Base-by-base conservation (phyloP, 805 yeast genomes). In the Kodamaea laetipori region DNA sequence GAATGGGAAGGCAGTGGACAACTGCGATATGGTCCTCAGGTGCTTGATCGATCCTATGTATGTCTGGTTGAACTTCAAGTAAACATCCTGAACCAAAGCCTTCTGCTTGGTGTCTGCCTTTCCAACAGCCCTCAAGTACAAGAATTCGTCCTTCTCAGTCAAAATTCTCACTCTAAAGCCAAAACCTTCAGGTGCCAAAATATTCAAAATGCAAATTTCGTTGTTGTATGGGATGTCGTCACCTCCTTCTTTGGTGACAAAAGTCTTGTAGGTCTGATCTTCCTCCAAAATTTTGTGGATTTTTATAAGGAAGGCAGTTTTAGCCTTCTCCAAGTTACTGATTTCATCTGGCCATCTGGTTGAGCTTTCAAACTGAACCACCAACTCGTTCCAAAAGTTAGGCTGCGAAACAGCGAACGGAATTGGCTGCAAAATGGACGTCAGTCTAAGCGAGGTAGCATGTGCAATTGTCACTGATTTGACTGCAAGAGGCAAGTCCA, bases 281-380 rank as follows among this genome's bases (percentile, higher is more conserved):
- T 80, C 76, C 38, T 74, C 49, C 5, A 61, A 50, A 13, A 30
- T 13, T 28, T 75, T 78, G 47, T 63, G 52, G 16, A 90, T 78
- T 53, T 85, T 85, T 42, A 94, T 61, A 54, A 92, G 67, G 53
- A 94, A 88, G 6, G 98, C 98, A 24, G 95, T 80, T 58, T 94
- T 94, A 11, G 96, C 85, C 56, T 85, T 83, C 61, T 94, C 98
- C 43, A 90, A 67, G 2, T 97, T 90, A 30, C 74, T 67, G 4
- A 89, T 61, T 60, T 94, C 97, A 63, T 87, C 95, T 2, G 99
- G 99, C 99, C 99, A 94, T 61, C 82, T 81, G n/a, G 79, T 75
- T 2, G 96, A 87, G 3, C 86, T 72, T 66, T 94, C 99, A 62
- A 94, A 88, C 63, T 90, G 96, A 27, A 94, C 60, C 7, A 94